Evolutionary conservation across 495 filamentous ascomycete genomes (phyloP).

Genomic region (Aspergillus asperescens): DNA sequence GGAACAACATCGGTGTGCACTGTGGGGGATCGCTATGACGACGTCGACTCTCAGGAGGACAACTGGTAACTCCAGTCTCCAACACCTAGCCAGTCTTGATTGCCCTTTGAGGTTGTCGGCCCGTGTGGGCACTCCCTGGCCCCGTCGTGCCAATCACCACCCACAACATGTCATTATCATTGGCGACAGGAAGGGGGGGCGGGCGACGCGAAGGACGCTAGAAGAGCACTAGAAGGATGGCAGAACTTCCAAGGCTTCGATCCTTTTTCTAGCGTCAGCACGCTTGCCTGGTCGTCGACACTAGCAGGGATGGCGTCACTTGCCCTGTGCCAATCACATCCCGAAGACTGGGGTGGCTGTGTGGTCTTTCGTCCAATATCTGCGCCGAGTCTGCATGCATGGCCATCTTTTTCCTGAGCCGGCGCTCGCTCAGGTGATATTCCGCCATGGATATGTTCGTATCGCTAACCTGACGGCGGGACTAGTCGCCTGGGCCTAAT

Average conservation of each 20-base stretch:
- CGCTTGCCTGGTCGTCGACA: background rate
- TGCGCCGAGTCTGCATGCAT: conserved; percentile 12
- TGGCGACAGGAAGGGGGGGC: background rate
- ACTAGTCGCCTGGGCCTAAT: conserved; percentile 13
- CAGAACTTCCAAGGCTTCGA: conserved; percentile 20
- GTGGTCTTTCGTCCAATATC: conserved; percentile 16
- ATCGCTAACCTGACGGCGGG: conserved; percentile 10
- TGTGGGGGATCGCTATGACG: conserved; percentile 9
- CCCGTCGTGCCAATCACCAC: conserved; percentile 10
- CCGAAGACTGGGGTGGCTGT: conserved; percentile 15
- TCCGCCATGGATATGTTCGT: conserved; percentile 22
- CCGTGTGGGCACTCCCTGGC: conserved; percentile 8
- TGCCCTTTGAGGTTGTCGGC: conserved; percentile 9
- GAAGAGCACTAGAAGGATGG: conserved; percentile 19
- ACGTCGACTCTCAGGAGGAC: background rate
- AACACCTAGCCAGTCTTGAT: background rate
- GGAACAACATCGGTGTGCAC: too few species aligned
- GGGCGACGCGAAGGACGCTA: background rate
- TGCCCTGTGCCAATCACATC: conserved; percentile 10
- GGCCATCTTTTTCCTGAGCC: conserved; percentile 6
- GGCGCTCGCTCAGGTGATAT: conserved; percentile 22
- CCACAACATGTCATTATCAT: conserved; percentile 1
- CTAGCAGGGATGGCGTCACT: conserved; percentile 17
- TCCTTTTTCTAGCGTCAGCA: conserved; percentile 22
- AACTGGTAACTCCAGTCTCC: background rate